Evolutionary conservation across 1,139 yeast species (phyloP), one percentile per base, ranked within the genome.

Genomic region (Saccharomycopsis crataegensis): DNA sequence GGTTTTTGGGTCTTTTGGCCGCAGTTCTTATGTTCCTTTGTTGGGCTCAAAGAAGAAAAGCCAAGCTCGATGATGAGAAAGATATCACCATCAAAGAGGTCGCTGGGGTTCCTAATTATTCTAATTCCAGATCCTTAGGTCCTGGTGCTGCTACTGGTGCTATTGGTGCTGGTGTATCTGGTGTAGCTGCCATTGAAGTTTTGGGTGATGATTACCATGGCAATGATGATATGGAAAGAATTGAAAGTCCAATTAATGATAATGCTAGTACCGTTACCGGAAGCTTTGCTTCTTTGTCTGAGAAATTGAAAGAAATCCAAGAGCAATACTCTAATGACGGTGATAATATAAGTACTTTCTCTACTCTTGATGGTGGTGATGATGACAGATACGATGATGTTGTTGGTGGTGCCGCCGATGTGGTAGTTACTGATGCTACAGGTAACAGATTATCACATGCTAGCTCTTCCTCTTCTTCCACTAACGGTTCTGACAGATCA

Each of bases 211-310:
- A 51, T 32, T 22, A 22, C 28, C 36, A 38, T 9, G 52, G 50
- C 33, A 45, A 46, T 9, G 46, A 48, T 7, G 46, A 47, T 33
- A 6, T 49, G 16, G 49, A 40, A 40, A 40, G 50, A 28, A 53
- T 54, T 31, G 55, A 52, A 8, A 52, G 53, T 42, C 44, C 52
- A 11, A 41, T 43, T 12, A 43, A 51, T 34, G 58, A 56, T 43
- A 56, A 56, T 41, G 57, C 57, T 16, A 53, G 57, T 34, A 56
- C 58, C n/a, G 51, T 56, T 40, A 56, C 57, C 6, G 58, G 58
- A 9, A 53, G 58, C 28, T 56, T 56, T 46, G 57, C 57, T 8
- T 46, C 57, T 3, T 56, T 56, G 50, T 50, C 55, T 11, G 58
- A 56, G 41, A 56, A 54, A 37, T 50, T 56, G 43, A 56, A 53